Percentiles rank a stretch among this genome's conserved stretches.
Evolutionary conservation across 2,329 filamentous ascomycete genomes (phyloP).

Genomic region (Bipolaris oryzae): DNA sequence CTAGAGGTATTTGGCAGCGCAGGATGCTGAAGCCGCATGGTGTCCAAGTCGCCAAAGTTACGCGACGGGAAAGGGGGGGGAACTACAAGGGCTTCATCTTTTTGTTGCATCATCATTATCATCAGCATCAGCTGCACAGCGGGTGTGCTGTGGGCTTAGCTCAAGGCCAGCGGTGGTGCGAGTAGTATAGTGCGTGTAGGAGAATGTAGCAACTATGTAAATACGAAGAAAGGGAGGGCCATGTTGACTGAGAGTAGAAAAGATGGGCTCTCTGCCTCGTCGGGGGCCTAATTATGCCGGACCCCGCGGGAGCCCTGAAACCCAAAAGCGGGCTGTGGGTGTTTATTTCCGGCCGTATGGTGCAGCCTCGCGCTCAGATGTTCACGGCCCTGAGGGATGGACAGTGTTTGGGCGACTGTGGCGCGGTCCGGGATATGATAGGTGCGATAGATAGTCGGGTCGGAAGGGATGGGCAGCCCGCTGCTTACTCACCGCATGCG

Average conservation of each 20-base stretch:
- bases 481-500: conserved; percentile 4
- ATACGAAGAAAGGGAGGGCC: conserved; percentile 9
- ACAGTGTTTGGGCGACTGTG: conserved; percentile 13
- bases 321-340: conserved; percentile 18
- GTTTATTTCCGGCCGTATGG: not conserved
- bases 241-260: not conserved
- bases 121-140: no score
- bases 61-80: conserved; percentile 11
- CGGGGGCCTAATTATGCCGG: conserved; percentile 5
- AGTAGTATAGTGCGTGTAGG: no score
- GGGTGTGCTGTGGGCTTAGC: conserved; percentile 6
- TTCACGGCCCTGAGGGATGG: conserved; percentile 5
- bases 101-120: not conserved
- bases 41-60: conserved; percentile 17
- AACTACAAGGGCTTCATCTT: not conserved
- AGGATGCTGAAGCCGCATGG: conserved; percentile 11
- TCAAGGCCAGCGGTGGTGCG: no score
- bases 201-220: no score
- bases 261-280: not conserved
- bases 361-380: conserved; percentile 16
- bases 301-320: conserved; percentile 17
- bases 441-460: not conserved
- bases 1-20: conserved; percentile 11
- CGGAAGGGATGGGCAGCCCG: not conserved
- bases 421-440: not conserved